Evolutionary conservation across 2,329 filamentous ascomycete species (phyloP), one percentile per base, ranked within the genome.

Genomic region (Aspergillus caelatus): DNA sequence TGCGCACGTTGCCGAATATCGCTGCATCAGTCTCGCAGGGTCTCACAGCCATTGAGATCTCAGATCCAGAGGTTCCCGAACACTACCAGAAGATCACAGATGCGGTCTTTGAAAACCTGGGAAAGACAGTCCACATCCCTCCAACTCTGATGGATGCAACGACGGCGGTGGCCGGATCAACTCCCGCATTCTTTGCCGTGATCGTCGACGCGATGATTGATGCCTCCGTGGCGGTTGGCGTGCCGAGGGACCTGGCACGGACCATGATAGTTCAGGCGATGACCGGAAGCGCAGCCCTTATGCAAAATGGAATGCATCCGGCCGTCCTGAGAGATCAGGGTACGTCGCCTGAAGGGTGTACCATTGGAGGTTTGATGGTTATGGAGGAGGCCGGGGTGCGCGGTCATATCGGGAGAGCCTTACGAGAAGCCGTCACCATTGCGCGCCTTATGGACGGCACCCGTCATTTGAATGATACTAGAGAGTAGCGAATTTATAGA

Each of bases 211-310:
- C 84, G 0, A 78, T 88, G 63, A 84, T 86, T 2, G 86, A 89
- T 69, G 87, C 86, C 0, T 87, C 83, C 2, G 86, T 89, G 2
- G 86, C 87, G 0, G 88, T 88, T 80, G 87, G 87, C 1, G 69
- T 89, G 21, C 86, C 86, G 1, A 74, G 86, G 21, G 83, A 84
- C 3, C 82, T 88, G 70, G 86, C 87, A 2, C 84, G 88, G 68
- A 70, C 83, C 8, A 88, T 89, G 86, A 85, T 86, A 59, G 84
- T 86, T 8, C 87, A 89, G 78, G 85, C 84, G 0, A 86, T 89
- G 82, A 79, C 82, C 63, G 87, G 87, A 3, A 86, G 86, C 0
- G 83, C 86, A 9, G 84, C 81, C 0, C 75, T 90, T 75, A 81
- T 90, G 30, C 78, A 86, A 59, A 80, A 79, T 59, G 86, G 86